Evolutionary conservation across 805 yeast genomes (phyloP).

Genomic region (Hanseniaspora clermontiae): DNA sequence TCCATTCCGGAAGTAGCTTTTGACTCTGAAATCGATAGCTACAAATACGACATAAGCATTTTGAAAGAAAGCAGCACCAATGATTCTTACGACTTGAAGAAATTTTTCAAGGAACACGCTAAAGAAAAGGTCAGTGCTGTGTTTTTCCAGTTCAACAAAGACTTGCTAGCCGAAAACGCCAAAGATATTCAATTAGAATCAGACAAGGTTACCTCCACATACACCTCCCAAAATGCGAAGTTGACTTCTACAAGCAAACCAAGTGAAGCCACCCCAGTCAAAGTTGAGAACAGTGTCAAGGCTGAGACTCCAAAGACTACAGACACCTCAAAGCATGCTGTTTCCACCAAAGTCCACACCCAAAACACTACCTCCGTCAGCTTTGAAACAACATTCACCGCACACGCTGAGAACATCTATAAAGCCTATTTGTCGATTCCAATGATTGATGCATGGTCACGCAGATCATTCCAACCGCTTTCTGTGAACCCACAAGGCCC

Average conservation of each 20-base stretch:
- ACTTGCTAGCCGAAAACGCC: constrained; percentile 63
- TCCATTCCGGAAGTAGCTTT: constrained; percentile 87
- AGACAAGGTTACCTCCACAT: constrained; percentile 46
- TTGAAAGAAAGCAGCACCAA: constrained; percentile 42
- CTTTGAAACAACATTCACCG: constrained; percentile 68
- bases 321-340: not conserved
- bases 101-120: constrained; percentile 30
- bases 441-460: constrained; percentile 82
- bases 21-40: constrained; percentile 75
- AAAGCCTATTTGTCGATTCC: constrained; percentile 62
- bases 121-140: constrained; percentile 44
- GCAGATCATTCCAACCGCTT: constrained; percentile 35
- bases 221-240: constrained; percentile 37
- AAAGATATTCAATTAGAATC: constrained; percentile 76
- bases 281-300: not conserved
- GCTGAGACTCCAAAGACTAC: not conserved
- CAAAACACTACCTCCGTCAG: constrained; percentile 73
- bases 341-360: constrained; percentile 16
- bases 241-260: constrained; percentile 14
- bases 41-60: constrained; percentile 67
- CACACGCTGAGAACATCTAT: constrained; percentile 77
- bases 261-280: not conserved
- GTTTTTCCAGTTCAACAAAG: constrained; percentile 59
- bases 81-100: constrained; percentile 30
- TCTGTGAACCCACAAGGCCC: constrained; percentile 28